phyloP scores from a whole-genome alignment of 805 yeast genomes.

The Wickerhamiella cacticola region DNA sequence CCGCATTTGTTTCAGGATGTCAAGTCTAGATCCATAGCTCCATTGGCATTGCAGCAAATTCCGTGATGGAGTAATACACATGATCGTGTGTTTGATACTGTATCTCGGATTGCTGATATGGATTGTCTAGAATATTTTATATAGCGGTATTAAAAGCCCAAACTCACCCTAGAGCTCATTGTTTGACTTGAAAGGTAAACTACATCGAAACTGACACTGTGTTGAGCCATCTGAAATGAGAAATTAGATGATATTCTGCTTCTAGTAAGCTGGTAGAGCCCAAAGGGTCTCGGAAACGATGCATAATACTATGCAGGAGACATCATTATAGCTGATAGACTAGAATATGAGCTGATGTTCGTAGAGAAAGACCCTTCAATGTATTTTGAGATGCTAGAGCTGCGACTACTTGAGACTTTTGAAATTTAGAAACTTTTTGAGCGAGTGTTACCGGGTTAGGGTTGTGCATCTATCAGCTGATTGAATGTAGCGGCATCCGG shows the following conservation, averaged over 20 bases:
- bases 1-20: conserved; percentile 1
- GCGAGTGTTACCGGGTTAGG: conserved; percentile 5
- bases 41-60: not conserved
- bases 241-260: too few relatives aligned
- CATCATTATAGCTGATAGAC: not conserved
- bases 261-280: not conserved
- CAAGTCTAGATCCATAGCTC: not conserved
- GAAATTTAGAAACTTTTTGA: not conserved
- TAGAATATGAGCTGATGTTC: too few relatives aligned
- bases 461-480: conserved; percentile 13
- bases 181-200: too few relatives aligned
- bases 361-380: too few relatives aligned
- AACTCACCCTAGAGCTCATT: too few relatives aligned
- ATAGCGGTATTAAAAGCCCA: too few relatives aligned
- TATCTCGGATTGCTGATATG: too few relatives aligned
- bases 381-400: too few relatives aligned
- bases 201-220: too few relatives aligned
- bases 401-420: too few relatives aligned
- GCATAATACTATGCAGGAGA: not conserved
- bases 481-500: not conserved
- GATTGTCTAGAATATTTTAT: too few relatives aligned
- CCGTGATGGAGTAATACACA: not conserved
- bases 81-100: not conserved
- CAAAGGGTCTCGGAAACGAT: not conserved
- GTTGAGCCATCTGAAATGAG: too few relatives aligned